These are phyloP conservation scores for Arbutus unedo DNA, from an alignment of 148 eudicot genomes.

Conservation along the genomic window DNA sequence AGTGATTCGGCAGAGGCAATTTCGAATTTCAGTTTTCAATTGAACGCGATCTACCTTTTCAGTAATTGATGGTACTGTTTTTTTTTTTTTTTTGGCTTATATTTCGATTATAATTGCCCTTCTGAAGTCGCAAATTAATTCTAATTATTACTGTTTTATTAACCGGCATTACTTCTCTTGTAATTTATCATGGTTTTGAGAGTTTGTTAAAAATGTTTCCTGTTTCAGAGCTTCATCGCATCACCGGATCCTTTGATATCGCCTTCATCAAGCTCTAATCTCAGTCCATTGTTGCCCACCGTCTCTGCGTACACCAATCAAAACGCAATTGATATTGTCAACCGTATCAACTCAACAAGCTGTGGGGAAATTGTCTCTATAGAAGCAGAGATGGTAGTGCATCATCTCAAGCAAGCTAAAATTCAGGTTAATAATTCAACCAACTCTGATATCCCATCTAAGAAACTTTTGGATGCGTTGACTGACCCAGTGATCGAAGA, in stretches of 20 bases:
- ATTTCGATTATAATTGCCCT: background rate
- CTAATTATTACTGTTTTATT: background rate
- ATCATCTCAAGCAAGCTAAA: constrained; percentile 49
- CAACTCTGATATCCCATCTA: constrained; percentile 31
- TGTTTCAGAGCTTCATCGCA: constrained; percentile 29
- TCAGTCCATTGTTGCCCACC: constrained; percentile 10
- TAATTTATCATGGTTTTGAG: background rate
- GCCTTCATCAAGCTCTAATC: constrained; percentile 18
- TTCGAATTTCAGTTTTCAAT: background rate
- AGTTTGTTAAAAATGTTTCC: background rate
- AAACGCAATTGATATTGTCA: background rate
- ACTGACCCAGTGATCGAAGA: constrained; percentile 41
- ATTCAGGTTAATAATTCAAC: constrained; percentile 31
- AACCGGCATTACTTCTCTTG: background rate
- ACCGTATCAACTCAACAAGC: background rate
- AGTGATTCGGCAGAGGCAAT: constrained; percentile 37
- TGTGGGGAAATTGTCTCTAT: constrained; percentile 7
- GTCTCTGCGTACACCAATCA: constrained; percentile 21
- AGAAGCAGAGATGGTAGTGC: constrained; percentile 41
- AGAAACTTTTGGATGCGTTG: constrained; percentile 47
- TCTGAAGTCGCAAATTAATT: too few species aligned
- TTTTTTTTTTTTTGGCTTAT: background rate
- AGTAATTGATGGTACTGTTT: background rate
- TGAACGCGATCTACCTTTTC: background rate
- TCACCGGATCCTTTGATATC: constrained; percentile 14